Evolutionary conservation across 805 yeast species (phyloP), one percentile per base, ranked within the genome.

Genomic region (Metschnikowia rubicola): DNA sequence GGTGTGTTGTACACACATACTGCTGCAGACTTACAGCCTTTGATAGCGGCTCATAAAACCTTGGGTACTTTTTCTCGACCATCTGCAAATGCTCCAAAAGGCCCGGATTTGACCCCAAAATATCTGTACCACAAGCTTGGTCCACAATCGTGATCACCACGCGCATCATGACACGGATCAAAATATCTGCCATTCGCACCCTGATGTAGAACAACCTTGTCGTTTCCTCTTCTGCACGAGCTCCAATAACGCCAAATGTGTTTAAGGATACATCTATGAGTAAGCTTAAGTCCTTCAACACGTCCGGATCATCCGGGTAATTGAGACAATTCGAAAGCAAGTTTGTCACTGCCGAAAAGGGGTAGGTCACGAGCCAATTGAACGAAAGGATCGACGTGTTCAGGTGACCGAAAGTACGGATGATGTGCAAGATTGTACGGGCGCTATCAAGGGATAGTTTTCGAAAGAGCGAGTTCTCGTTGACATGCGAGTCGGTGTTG

Each of bases 371-470:
- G 30, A 64, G 50, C 74, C 74, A 70, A 35, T 64, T 63, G 41
- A 56, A 52, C 44, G 60, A 62, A 1, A 69, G 56, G 28, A 55
- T 46, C 1, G 66, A 56, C 0, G 59, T 41, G 6, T 53, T 52
- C 10, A 52, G 47, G 11, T 54, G 52, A 30, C 57, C 60, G 12
- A 68, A 31, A 28, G 55, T 56, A 5, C 53, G 56, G 3, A 60
- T 56, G 28, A 68, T 52, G 41, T 56, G 55, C 21, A 71, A 45
- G 10, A 71, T 63, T 0, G 75, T 71, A 29, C 77, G 55, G 6
- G 75, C 70, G 29, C 73, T 60, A 37, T 68, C 63, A 32, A 67
- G 48, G 3, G 68, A 62, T 21, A 68, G 44, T 35, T 61, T 58
- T 29, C 73, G 52, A 52, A 65, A 68, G 32, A 53, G 55, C 1